Evolutionary conservation across 257 asterid species (phyloP).

Genomic region (Gardenia jasminoides): DNA sequence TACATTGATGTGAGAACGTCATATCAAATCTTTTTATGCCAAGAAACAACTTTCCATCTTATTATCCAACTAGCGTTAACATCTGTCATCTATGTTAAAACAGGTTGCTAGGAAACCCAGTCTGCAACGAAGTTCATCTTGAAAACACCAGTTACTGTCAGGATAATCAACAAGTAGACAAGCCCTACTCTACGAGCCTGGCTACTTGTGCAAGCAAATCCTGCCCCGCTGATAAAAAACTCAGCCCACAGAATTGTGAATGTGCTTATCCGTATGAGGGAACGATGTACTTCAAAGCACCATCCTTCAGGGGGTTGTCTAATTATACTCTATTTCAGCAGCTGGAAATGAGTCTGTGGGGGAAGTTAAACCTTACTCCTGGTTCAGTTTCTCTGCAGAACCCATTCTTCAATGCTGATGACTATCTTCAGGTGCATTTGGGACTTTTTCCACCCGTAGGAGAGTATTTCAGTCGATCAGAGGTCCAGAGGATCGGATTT

Average conservation of each 20-base stretch:
- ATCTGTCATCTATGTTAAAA: slow-evolving; percentile 8
- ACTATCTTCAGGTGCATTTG: slow-evolving; percentile 84
- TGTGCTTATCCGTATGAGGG: slow-evolving; percentile 90
- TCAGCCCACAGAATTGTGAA: slow-evolving; percentile 86
- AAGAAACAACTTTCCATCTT: neutral
- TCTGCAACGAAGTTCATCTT: slow-evolving; percentile 59
- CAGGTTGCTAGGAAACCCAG: slow-evolving; percentile 94
- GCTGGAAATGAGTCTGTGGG: slow-evolving; percentile 89
- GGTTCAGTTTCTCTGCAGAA: slow-evolving; percentile 82
- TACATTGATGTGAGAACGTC: slow-evolving; percentile 57
- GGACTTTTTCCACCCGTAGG: slow-evolving; percentile 65
- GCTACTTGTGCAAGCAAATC: slow-evolving; percentile 76
- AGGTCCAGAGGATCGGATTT: slow-evolving; percentile 76
- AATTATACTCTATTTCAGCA: slow-evolving; percentile 67
- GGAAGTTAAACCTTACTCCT: slow-evolving; percentile 65
- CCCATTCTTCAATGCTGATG: slow-evolving; percentile 78
- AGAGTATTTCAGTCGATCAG: slow-evolving; percentile 66
- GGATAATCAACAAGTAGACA: slow-evolving; percentile 55
- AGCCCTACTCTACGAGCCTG: slow-evolving; percentile 83
- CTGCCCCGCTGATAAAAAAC: slow-evolving; percentile 59
- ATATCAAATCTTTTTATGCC: neutral
- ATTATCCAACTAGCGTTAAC: neutral
- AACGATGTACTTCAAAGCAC: slow-evolving; percentile 86
- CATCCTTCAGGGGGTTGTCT: slow-evolving; percentile 78
- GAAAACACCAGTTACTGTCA: slow-evolving; percentile 80